These are phyloP conservation scores for Magnaporthales sp. DNA, from an alignment of 2,329 filamentous ascomycete genomes.

Conservation along the genomic window DNA sequence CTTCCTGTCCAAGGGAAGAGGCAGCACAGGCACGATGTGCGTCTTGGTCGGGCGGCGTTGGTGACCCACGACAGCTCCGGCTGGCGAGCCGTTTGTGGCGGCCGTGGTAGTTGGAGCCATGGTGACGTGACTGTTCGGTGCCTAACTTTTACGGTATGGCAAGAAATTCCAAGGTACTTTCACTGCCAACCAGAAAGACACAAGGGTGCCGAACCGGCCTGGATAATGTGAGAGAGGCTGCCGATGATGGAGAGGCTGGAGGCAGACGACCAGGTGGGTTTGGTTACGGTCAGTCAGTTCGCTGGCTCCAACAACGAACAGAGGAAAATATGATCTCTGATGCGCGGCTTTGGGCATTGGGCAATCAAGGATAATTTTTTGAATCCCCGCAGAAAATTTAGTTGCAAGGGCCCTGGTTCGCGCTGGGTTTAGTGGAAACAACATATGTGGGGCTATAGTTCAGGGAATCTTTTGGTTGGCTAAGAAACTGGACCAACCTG, in stretches of 20 bases:
- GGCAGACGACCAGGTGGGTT: not conserved
- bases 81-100: not conserved
- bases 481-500: not conserved
- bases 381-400: constrained; percentile 4
- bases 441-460: not conserved
- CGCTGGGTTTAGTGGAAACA: not conserved
- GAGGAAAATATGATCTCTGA: not conserved
- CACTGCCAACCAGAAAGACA: not conserved
- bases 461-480: not conserved
- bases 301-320: not conserved
- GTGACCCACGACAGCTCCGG: not conserved
- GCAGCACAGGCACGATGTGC: not conserved
- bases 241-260: not conserved
- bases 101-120: not conserved
- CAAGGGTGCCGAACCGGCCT: not conserved
- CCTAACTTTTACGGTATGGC: not conserved
- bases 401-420: not conserved
- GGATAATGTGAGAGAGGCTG: not conserved
- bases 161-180: not conserved
- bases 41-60: not conserved
- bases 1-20: not conserved
- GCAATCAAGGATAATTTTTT: constrained; percentile 1
- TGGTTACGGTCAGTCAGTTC: not conserved
- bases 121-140: not conserved
- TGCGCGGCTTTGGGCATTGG: not conserved